These are phyloP conservation scores for Solanum pimpinellifolium DNA, from an alignment of 257 asterid species.

Conservation along the genomic window DNA sequence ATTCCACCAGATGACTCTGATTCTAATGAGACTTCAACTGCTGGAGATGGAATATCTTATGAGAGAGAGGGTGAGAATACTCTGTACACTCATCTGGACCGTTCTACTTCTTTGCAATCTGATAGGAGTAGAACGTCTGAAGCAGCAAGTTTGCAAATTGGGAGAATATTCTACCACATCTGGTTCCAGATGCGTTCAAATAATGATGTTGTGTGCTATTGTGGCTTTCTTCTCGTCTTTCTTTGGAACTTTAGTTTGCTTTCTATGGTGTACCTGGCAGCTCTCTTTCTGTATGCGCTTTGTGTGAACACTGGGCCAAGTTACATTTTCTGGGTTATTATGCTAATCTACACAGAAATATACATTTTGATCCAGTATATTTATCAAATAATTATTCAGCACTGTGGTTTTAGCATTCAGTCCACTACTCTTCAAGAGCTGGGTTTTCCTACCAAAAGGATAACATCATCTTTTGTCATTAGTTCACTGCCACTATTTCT, in stretches of 20 bases:
- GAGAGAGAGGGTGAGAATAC: slow-evolving; percentile 22
- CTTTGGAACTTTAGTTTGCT: slow-evolving; percentile 99
- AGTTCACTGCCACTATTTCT: slow-evolving; percentile 84
- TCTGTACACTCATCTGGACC: slow-evolving; percentile 28
- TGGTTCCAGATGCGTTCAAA: slow-evolving; percentile 96
- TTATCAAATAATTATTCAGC: slow-evolving; percentile 87
- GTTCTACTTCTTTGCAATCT: slow-evolving; percentile 64
- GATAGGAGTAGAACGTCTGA: slow-evolving; percentile 70
- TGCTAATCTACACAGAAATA: slow-evolving; percentile 83
- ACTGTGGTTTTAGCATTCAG: slow-evolving; percentile 80
- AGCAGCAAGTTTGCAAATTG: slow-evolving; percentile 63
- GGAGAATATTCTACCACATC: slow-evolving; percentile 62
- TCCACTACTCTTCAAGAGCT: slow-evolving; percentile 49
- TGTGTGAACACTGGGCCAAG: slow-evolving; percentile 94
- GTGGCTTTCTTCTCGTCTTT: slow-evolving; percentile 73
- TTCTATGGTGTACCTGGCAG: slow-evolving; percentile 82
- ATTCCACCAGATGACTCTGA: slow-evolving; percentile 69
- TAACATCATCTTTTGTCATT: slow-evolving; percentile 73
- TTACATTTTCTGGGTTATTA: slow-evolving; percentile 82
- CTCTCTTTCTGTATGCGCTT: slow-evolving; percentile 81
- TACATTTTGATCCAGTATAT: slow-evolving; percentile 80
- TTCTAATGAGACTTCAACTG: slow-evolving; percentile 45
- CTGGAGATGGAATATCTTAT: slow-evolving; percentile 21
- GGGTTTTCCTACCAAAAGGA: slow-evolving; percentile 80
- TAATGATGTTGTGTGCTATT: slow-evolving; percentile 88